Base-by-base conservation (phyloP, 2,329 filamentous ascomycete species). In the Venturiaceae sp. region DNA sequence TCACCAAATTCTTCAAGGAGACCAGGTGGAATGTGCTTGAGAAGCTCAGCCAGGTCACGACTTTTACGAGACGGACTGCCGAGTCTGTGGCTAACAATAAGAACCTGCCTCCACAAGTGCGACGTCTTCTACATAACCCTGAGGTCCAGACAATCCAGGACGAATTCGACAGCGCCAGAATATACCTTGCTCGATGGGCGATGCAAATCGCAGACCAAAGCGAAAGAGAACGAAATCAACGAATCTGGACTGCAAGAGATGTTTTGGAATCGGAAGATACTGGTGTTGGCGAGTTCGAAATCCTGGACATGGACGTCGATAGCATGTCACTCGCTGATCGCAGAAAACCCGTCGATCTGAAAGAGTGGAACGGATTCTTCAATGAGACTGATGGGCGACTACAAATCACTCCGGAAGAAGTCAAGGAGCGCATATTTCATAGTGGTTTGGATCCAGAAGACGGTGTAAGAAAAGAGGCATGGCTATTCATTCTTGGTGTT, bases 181-280 rank as follows among this genome's bases (percentile, higher is more conserved):
- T 99, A 60, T 99, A 99, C 68, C 80, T 99, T 39, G 94, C 94
- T 23, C 82, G 94, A 62, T 99, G 94, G 94, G 94, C 94, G 2
- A 97, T 99, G 94, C 91, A 91, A 7, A 96, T 99, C 63, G 92
- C 94, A 0, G 95, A 99, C 71, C 94, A 99, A 75, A 92, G 92
- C 66, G 94, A 99, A 68, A 81, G 85, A 39, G 94, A 99, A 66
- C 80, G 87, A 26, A 88, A 85, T 55, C 87, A 92, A 71, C 80
- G 92, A 52, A 92, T 96, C 67, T 99, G 91, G 88, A 96, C 92
- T 0, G 92, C 90, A 0, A 86, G 85, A 63, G 94, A 99, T 73
- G 87, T 96, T 3, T 78, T 97, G 66, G 92, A 95, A 66, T 87
- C 95, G 70, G 95, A 99, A 69, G 88, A 96, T 63, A 96, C 90